phyloP scores from a whole-genome alignment of 2,329 filamentous ascomycete genomes.

The Trichoderma aggressivum region DNA sequence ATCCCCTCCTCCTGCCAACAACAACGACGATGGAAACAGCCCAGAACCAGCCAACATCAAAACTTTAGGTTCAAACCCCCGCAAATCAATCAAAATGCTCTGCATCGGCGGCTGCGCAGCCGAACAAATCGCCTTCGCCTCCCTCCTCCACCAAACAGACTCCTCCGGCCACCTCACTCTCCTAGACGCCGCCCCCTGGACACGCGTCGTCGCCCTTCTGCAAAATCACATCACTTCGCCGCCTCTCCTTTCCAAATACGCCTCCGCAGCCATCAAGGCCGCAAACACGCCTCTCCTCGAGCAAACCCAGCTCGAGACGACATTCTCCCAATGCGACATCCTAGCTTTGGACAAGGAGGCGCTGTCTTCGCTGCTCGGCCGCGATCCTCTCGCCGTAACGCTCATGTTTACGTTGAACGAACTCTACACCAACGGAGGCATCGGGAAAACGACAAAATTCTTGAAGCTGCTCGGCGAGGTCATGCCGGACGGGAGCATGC shows the following conservation, averaged over 20 bases:
- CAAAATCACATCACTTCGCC: slow-evolving; percentile 52
- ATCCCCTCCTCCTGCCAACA: background rate
- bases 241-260: slow-evolving; percentile 50
- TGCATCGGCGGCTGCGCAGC: slow-evolving; percentile 58
- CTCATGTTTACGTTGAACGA: slow-evolving; percentile 95
- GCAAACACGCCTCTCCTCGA: slow-evolving; percentile 45
- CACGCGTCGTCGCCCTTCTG: slow-evolving; percentile 57
- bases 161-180: slow-evolving; percentile 50
- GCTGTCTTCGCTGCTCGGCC: slow-evolving; percentile 32
- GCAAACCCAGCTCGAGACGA: slow-evolving; percentile 35
- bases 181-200: slow-evolving; percentile 84
- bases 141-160: slow-evolving; percentile 36
- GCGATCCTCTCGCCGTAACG: slow-evolving; percentile 60
- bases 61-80: background rate
- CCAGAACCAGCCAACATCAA: background rate
- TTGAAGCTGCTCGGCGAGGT: slow-evolving; percentile 64
- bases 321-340: slow-evolving; percentile 48
- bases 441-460: slow-evolving; percentile 71
- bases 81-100: slow-evolving; percentile 42
- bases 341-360: slow-evolving; percentile 39
- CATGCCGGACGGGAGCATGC: slow-evolving; percentile 57
- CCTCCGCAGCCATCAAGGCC: slow-evolving; percentile 45
- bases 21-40: background rate
- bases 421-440: slow-evolving; percentile 75
- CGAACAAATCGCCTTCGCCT: slow-evolving; percentile 56